Evolutionary conservation across 768 basidiomycete species (phyloP).

Genomic region (Mycena crocata): DNA sequence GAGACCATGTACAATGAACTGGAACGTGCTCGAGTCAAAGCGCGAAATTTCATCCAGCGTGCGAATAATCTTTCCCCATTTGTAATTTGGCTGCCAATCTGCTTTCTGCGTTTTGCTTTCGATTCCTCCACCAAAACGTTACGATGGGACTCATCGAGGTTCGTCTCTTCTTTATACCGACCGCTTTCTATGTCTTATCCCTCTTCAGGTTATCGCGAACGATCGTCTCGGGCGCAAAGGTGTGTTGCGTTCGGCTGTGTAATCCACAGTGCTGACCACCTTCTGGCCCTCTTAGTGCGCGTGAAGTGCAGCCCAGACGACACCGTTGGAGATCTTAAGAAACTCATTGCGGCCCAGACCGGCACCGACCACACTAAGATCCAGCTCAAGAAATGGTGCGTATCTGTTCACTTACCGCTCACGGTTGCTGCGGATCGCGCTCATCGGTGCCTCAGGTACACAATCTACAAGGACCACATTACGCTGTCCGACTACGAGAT

Average conservation of each 20-base stretch:
- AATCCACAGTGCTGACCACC: not conserved
- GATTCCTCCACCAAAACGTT: not conserved
- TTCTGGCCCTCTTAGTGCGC: constrained; percentile 66
- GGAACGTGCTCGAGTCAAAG: no score
- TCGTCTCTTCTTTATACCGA: constrained; percentile 4
- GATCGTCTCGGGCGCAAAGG: constrained; percentile 96
- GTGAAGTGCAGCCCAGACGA: constrained; percentile 97
- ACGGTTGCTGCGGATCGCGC: no score
- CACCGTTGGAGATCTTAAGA: constrained; percentile 97
- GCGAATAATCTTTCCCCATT: no score
- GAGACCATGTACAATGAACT: no score
- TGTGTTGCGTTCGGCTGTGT: constrained; percentile 42
- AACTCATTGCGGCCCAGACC: constrained; percentile 95
- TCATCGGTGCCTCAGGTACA: constrained; percentile 74
- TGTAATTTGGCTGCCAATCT: no score
- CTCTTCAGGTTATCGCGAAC: constrained; percentile 86
- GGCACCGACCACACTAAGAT: constrained; percentile 91
- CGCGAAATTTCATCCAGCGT: no score
- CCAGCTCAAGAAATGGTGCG: constrained; percentile 95
- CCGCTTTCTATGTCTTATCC: not conserved
- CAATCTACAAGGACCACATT: constrained; percentile 95
- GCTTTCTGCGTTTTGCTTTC: not conserved
- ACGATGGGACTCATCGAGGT: constrained; percentile 70
- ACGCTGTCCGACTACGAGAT: constrained; percentile 94
- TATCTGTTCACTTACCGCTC: constrained; percentile 18